phyloP scores from a whole-genome alignment of 352 stramenopile genomes.

The Pythium phragmiticola region DNA sequence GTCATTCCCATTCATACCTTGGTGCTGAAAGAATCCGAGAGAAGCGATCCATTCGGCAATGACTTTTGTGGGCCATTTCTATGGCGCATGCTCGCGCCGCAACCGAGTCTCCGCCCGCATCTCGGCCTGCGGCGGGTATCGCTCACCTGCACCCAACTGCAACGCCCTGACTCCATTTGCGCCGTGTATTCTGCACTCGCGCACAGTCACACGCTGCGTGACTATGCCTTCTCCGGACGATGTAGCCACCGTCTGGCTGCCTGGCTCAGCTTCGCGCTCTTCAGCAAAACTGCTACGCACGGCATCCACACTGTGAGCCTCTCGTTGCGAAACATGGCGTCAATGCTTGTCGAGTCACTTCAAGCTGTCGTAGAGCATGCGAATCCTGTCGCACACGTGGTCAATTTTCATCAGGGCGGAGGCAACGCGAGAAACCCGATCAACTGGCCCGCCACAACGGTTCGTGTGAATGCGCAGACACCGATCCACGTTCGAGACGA shows the following conservation, averaged over 20 bases:
- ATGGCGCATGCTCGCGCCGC: background rate
- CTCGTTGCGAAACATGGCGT: background rate
- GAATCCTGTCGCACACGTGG: background rate
- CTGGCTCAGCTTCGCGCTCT: constrained; percentile 1
- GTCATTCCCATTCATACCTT: background rate
- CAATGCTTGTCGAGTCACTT: background rate
- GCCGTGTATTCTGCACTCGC: background rate
- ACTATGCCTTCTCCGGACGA: background rate
- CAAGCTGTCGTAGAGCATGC: background rate
- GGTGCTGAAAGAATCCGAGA: background rate
- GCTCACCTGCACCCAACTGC: background rate
- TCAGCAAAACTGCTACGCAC: constrained; percentile 1
- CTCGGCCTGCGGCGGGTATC: background rate
- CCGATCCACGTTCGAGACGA: background rate
- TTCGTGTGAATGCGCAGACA: background rate
- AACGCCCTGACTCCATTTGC: background rate
- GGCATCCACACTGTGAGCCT: background rate
- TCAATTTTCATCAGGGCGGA: background rate
- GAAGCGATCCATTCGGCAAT: background rate
- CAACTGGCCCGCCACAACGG: background rate
- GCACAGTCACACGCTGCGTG: background rate
- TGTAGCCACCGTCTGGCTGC: background rate
- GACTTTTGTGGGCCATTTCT: constrained; percentile 1
- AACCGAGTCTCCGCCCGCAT: background rate
- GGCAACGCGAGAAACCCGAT: background rate